Evolutionary conservation across 2,329 filamentous ascomycete genomes (phyloP).

Genomic region (Penicillium sclerotiorum): DNA sequence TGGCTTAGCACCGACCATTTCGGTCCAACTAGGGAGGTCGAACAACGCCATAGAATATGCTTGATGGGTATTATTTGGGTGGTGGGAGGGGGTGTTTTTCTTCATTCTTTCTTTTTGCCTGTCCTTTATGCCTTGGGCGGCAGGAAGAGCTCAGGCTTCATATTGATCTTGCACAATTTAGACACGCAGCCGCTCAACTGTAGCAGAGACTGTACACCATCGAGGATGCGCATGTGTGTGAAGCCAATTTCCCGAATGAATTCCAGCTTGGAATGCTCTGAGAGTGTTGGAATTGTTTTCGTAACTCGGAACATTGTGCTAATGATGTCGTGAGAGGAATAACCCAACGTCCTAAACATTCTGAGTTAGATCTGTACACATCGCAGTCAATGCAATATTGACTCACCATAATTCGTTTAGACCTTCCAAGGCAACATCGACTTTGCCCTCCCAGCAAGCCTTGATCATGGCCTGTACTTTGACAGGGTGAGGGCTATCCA

Average conservation of each 20-base stretch:
- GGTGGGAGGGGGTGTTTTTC: no score
- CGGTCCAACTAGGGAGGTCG: constrained; percentile 16
- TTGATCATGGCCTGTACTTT: constrained; percentile 99
- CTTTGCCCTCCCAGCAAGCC: constrained; percentile 88
- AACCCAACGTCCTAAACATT: constrained; percentile 69
- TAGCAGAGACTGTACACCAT: constrained; percentile 91
- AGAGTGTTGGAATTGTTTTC: constrained; percentile 88
- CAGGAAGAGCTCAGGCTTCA: constrained; percentile 83
- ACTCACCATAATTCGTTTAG: constrained; percentile 83
- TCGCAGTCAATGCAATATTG: neutral
- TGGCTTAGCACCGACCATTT: constrained; percentile 1
- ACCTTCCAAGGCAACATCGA: constrained; percentile 82
- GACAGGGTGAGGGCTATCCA: constrained; percentile 95
- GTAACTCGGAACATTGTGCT: constrained; percentile 99
- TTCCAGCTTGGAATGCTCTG: constrained; percentile 92
- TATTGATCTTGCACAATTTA: constrained; percentile 90
- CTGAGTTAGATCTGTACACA: neutral
- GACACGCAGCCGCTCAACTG: constrained; percentile 93
- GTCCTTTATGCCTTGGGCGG: constrained; percentile 38
- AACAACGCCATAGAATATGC: constrained; percentile 32
- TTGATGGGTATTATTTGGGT: constrained; percentile 12
- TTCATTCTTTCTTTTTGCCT: constrained; percentile 3
- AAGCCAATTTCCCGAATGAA: constrained; percentile 99
- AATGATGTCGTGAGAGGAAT: constrained; percentile 98
- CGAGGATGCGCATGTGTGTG: constrained; percentile 98